Evolutionary conservation across 305 asterid genomes (phyloP), one percentile per base, ranked within the genome.

Genomic region (Fraxinus platypoda): DNA sequence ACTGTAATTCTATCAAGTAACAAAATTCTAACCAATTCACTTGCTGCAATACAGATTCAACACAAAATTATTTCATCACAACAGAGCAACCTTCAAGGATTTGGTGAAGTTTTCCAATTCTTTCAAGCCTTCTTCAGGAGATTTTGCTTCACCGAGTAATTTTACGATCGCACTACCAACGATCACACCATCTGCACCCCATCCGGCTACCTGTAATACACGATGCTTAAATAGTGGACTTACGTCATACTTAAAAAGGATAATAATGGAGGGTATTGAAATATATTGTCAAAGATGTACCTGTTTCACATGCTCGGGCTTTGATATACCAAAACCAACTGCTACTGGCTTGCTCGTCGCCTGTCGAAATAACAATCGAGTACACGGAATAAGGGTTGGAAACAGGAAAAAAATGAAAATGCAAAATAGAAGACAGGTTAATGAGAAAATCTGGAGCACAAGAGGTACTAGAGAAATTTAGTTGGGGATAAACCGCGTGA

Each of bases 241-340:
- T 68, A 7, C 11, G 74, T 66, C 52, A 41, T 23, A 25, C 15
- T 8, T 64, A 4, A 35, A 3, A 34, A 35, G 25, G 38, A 59
- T 54, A 52, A 17, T 66, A 66, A 26, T 75, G 19, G 41, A 23
- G 33, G 68, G 64, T 49, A 46, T 31, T 3, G 30, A 12, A 38
- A 17, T 80, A 31, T 74, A 26, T 6, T 28, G 81, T 37, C 19
- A 21, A 38, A 77, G 81, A 37, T 76, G 2, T 3, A 93, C 99
- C 97, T 90, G 98, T 85, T 92, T 89, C 70, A 96, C 99, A n/a
- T 96, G 99, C 85, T 96, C 98, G 0, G 98, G 98, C 78, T 88
- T 89, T 38, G 99, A 94, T 86, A 96, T 93, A 84, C 99, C 99
- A 86, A 96, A 96, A 62, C 98, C 99, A 77, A 96, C 99, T 41